Conservation (phyloP, 805 yeast genomes). For the Lipomyces kockii region DNA sequence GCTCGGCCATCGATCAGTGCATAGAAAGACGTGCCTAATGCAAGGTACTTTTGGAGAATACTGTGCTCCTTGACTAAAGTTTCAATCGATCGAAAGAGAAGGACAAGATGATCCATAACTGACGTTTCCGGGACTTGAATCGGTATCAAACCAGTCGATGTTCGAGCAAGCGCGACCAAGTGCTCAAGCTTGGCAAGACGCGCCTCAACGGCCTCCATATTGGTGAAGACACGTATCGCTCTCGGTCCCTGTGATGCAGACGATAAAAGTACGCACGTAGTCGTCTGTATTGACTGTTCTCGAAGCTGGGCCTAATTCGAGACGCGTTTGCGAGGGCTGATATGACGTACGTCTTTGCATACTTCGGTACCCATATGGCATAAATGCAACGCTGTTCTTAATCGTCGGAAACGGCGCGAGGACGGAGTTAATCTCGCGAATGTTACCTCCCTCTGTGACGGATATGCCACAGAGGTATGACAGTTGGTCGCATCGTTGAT, state of each 20-base stretch:
- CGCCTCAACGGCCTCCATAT: slow-evolving; percentile 22
- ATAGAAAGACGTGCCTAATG: slow-evolving; percentile 9
- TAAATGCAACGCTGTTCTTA: not conserved
- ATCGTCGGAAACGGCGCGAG: too few species aligned
- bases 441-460: not conserved
- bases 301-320: too few species aligned
- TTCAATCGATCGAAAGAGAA: slow-evolving; percentile 6
- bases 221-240: not conserved
- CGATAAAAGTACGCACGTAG: not conserved
- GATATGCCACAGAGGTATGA: not conserved
- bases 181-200: slow-evolving; percentile 24
- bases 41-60: slow-evolving; percentile 9
- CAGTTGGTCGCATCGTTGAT: not conserved
- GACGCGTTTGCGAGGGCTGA: too few species aligned
- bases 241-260: not conserved
- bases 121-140: not conserved
- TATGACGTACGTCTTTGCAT: too few species aligned
- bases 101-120: slow-evolving; percentile 11
- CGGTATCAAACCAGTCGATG: not conserved
- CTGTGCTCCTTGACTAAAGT: slow-evolving; percentile 4
- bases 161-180: slow-evolving; percentile 4
- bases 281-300: too few species aligned
- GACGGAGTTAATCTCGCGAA: not conserved
- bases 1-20: not conserved
- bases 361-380: not conserved